Conservation (phyloP, 2,329 filamentous ascomycete species). For the Trichoderma afroharzianum region DNA sequence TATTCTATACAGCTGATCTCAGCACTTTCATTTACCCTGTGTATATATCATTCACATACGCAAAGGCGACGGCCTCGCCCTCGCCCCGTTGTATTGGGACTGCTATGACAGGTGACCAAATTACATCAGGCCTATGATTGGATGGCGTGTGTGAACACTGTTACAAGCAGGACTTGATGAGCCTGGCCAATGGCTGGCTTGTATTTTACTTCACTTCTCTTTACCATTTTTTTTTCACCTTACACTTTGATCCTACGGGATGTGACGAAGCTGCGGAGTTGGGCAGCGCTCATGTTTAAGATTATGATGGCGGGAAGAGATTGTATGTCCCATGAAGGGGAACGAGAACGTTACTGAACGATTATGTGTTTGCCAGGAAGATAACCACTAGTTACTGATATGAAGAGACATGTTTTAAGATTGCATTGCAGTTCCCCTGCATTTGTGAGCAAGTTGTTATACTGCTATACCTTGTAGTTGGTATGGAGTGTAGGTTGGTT, state of each 20-base stretch:
- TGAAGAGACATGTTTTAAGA: slow-evolving; percentile 9
- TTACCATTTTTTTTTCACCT: not conserved
- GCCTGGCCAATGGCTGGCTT: not conserved
- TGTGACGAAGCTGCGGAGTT: slow-evolving; percentile 6
- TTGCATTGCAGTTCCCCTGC: not conserved
- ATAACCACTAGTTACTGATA: slow-evolving; percentile 1
- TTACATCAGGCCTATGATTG: not conserved
- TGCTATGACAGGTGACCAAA: not conserved
- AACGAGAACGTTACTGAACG: slow-evolving; percentile 7
- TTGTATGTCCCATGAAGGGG: not conserved
- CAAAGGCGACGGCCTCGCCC: not conserved
- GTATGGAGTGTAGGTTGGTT: not conserved
- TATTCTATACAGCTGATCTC: slow-evolving; percentile 5
- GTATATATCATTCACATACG: slow-evolving; percentile 15
- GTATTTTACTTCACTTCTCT: slow-evolving; percentile 10
- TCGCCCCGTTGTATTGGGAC: not conserved
- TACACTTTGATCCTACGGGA: not conserved
- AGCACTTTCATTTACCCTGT: slow-evolving; percentile 10
- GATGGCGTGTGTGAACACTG: not conserved
- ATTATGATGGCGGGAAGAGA: not conserved
- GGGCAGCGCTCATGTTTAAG: not conserved
- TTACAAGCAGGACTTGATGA: slow-evolving; percentile 1
- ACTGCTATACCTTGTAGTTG: not conserved
- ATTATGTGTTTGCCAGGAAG: slow-evolving; percentile 3
- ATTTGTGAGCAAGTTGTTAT: not conserved